phyloP scores from a whole-genome alignment of 768 basidiomycete species.

The Leccinum obscurum region DNA sequence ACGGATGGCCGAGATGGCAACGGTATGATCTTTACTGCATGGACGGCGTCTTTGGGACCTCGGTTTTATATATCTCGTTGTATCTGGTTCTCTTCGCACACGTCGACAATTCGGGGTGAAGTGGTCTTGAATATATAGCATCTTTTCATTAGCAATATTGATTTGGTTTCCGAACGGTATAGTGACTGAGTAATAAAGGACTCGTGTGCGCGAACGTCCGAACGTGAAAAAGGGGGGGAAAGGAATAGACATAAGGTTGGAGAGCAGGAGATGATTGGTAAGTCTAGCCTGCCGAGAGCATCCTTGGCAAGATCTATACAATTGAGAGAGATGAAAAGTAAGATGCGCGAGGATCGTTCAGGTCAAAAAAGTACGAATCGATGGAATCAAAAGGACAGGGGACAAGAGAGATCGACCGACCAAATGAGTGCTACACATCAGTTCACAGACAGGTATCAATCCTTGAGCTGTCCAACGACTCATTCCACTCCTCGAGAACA shows the following conservation, averaged over 20 bases:
- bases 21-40: slow-evolving; percentile 2
- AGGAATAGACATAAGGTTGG: background rate
- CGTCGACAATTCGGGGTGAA: background rate
- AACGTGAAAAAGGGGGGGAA: slow-evolving; percentile 5
- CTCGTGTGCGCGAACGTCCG: slow-evolving; percentile 24
- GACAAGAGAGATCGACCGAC: slow-evolving; percentile 18
- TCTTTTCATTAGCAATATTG: slow-evolving; percentile 27
- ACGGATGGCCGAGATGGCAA: slow-evolving; percentile 55
- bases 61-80: background rate
- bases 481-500: slow-evolving; percentile 14
- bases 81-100: too few species aligned
- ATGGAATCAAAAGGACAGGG: slow-evolving; percentile 7
- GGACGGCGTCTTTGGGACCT: background rate
- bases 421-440: slow-evolving; percentile 29
- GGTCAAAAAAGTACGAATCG: slow-evolving; percentile 8
- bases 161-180: slow-evolving; percentile 25
- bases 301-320: slow-evolving; percentile 27
- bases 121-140: slow-evolving; percentile 9
- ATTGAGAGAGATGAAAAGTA: slow-evolving; percentile 16
- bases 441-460: slow-evolving; percentile 17
- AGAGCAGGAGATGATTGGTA: slow-evolving; percentile 13
- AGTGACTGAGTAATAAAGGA: slow-evolving; percentile 26
- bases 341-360: slow-evolving; percentile 21
- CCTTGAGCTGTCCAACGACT: slow-evolving; percentile 15
- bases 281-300: slow-evolving; percentile 21